A percentile compares a stretch with the other conserved stretches of the same genome.
Evolutionary conservation across 257 asterid species (phyloP).

Genomic region (Plantago major): DNA sequence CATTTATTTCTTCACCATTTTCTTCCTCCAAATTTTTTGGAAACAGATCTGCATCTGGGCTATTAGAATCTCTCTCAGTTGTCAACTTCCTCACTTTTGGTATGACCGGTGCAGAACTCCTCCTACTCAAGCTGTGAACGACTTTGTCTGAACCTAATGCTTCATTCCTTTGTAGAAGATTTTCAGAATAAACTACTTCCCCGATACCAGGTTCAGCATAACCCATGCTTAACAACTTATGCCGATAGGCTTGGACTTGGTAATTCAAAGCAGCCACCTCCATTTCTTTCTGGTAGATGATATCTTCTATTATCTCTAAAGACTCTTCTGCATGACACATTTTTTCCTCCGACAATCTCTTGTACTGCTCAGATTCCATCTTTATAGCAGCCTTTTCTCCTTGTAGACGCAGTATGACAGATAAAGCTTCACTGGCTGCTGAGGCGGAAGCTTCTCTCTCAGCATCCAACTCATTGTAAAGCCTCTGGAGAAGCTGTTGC

Average conservation of each 20-base stretch:
- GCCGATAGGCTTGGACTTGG: slow-evolving; percentile 72
- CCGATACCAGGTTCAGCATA: slow-evolving; percentile 47
- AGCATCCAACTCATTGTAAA: slow-evolving; percentile 75
- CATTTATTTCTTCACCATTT: slow-evolving; percentile 29
- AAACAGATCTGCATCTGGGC: slow-evolving; percentile 28
- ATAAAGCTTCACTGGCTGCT: slow-evolving; percentile 80
- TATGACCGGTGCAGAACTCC: slow-evolving; percentile 58
- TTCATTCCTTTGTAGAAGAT: slow-evolving; percentile 47
- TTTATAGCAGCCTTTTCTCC: slow-evolving; percentile 82
- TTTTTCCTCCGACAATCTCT: slow-evolving; percentile 79
- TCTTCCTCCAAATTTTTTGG: slow-evolving; percentile 37
- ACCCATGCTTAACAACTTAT: slow-evolving; percentile 65
- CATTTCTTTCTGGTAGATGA: slow-evolving; percentile 81
- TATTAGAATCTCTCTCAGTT: slow-evolving; percentile 34
- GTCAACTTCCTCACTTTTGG: slow-evolving; percentile 37
- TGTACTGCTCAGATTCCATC: slow-evolving; percentile 92
- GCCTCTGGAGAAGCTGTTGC: slow-evolving; percentile 71
- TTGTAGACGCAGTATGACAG: slow-evolving; percentile 75
- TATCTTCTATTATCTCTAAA: slow-evolving; percentile 67
- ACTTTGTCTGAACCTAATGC: slow-evolving; percentile 18
- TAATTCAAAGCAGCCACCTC: slow-evolving; percentile 71
- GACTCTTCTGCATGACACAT: slow-evolving; percentile 87
- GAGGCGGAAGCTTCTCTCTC: slow-evolving; percentile 85
- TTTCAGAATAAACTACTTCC: slow-evolving; percentile 49
- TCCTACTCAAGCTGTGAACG: slow-evolving; percentile 38